Percentiles rank a stretch among this genome's conserved stretches.
Evolutionary conservation across 192 early-diverging fungal genomes (phyloP).

Genomic region (Coemansia erecta): DNA sequence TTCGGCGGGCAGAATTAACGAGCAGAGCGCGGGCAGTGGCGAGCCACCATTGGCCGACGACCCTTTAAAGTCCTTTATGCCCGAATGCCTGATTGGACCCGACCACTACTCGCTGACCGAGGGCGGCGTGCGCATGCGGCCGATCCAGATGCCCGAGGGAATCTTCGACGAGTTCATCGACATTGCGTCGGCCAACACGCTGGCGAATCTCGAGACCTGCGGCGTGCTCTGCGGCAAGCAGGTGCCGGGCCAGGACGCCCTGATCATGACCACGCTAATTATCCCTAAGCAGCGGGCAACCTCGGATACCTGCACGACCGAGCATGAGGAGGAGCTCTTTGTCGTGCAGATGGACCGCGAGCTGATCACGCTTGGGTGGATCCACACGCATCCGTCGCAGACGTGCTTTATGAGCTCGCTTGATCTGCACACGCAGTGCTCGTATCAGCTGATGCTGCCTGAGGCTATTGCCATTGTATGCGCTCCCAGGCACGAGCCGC

Average conservation of each 20-base stretch:
- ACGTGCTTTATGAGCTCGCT: conserved; percentile 92
- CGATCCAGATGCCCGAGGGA: conserved; percentile 62
- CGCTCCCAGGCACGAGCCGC: conserved; percentile 67
- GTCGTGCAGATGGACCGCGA: conserved; percentile 71
- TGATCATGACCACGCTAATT: conserved; percentile 68
- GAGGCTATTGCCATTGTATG: conserved; percentile 93
- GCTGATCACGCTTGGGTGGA: conserved; percentile 85
- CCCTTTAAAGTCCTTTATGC: conserved; percentile 23
- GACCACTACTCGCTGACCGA: conserved; percentile 52
- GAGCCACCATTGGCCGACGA: background rate
- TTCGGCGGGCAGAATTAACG: too few relatives aligned
- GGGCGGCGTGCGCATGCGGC: conserved; percentile 64
- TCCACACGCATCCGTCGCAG: conserved; percentile 92
- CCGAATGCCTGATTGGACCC: conserved; percentile 25
- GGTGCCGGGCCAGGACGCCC: conserved; percentile 45
- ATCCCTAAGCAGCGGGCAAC: conserved; percentile 90
- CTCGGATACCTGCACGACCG: conserved; percentile 79
- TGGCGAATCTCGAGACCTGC: conserved; percentile 82
- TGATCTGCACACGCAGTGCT: conserved; percentile 88
- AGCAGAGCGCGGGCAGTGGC: background rate
- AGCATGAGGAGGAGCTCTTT: conserved; percentile 82
- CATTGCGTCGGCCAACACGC: conserved; percentile 71
- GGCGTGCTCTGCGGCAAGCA: conserved; percentile 78
- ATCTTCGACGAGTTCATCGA: conserved; percentile 68
- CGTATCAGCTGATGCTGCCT: conserved; percentile 86